Evolutionary conservation across 2,329 filamentous ascomycete species (phyloP).

Genomic region (Periconia digitata): DNA sequence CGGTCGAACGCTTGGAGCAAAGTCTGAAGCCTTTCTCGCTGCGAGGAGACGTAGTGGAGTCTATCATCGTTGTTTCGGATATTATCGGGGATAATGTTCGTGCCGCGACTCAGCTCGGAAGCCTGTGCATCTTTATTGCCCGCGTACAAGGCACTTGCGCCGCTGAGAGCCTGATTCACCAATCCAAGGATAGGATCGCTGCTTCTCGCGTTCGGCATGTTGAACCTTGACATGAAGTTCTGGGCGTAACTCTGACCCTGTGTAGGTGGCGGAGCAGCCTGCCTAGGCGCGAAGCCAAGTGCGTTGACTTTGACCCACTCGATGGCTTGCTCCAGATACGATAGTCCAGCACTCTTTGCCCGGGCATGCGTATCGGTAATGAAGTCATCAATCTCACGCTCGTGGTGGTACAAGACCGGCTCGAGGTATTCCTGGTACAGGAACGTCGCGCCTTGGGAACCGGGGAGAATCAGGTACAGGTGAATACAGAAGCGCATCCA

Average conservation of each 20-base stretch:
- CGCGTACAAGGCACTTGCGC: conserved; percentile 55
- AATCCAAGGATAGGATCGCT: conserved; percentile 74
- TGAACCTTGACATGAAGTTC: conserved; percentile 81
- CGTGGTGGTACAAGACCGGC: conserved; percentile 85
- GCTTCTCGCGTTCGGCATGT: conserved; percentile 70
- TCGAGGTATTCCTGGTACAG: conserved; percentile 85
- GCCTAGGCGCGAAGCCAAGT: conserved; percentile 71
- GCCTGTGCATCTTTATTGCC: conserved; percentile 45
- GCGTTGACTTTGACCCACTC: conserved; percentile 70
- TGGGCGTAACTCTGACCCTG: conserved; percentile 69
- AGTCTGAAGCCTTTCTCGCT: conserved; percentile 74
- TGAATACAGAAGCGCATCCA: conserved; percentile 86
- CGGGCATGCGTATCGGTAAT: conserved; percentile 81
- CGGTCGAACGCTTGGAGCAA: conserved; percentile 77
- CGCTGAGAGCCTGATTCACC: conserved; percentile 72
- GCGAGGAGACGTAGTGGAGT: conserved; percentile 73
- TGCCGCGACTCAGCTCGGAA: conserved; percentile 58
- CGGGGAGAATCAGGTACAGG: conserved; percentile 93
- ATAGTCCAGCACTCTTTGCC: conserved; percentile 73
- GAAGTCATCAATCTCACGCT: conserved; percentile 84
- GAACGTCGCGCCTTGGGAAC: conserved; percentile 87
- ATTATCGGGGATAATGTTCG: conserved; percentile 69
- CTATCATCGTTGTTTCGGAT: conserved; percentile 67
- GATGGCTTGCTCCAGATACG: conserved; percentile 51
- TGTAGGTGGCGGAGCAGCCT: conserved; percentile 49